Percentiles rank a stretch among this genome's conserved stretches.
Evolutionary conservation across 208 protist genomes (phyloP).

Genomic region (Trypanosoma conorhini): DNA sequence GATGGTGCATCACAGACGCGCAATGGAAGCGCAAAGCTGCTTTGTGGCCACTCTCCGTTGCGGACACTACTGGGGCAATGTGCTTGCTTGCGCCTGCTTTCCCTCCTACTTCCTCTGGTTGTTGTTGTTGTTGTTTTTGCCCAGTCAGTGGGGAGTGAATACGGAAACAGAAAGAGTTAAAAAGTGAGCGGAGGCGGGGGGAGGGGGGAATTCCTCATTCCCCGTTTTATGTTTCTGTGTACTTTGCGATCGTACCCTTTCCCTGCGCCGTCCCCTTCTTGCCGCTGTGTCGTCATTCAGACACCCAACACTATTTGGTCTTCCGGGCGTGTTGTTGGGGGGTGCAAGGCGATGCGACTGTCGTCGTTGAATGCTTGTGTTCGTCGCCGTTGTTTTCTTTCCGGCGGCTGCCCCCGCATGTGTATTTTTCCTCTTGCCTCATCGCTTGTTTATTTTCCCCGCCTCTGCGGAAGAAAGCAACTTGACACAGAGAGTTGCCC

Average conservation of each 20-base stretch:
- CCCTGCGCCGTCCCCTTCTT: too few relatives aligned
- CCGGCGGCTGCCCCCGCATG: background rate
- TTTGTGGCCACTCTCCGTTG: background rate
- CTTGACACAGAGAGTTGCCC: background rate
- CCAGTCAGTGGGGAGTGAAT: background rate
- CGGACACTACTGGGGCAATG: slow-evolving; percentile 10
- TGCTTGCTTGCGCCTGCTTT: slow-evolving; percentile 9
- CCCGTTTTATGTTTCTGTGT: too few relatives aligned
- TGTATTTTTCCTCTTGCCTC: background rate
- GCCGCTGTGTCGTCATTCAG: too few relatives aligned
- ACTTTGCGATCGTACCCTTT: too few relatives aligned
- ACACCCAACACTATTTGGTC: too few relatives aligned
- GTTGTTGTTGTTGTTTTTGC: slow-evolving; percentile 12
- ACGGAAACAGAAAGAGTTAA: too few relatives aligned
- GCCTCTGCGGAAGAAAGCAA: background rate
- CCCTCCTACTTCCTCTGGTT: slow-evolving; percentile 20
- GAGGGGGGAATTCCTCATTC: too few relatives aligned
- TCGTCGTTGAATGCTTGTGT: background rate
- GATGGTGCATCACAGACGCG: background rate
- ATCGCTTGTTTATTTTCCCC: background rate
- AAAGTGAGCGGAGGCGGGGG: too few relatives aligned
- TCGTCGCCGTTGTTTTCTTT: too few relatives aligned
- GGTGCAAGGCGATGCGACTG: background rate
- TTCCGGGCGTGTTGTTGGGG: too few relatives aligned
- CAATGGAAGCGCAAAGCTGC: background rate